Evolutionary conservation across 177 flowering plant species (phyloP).

Genomic region (Vitis hybrid): DNA sequence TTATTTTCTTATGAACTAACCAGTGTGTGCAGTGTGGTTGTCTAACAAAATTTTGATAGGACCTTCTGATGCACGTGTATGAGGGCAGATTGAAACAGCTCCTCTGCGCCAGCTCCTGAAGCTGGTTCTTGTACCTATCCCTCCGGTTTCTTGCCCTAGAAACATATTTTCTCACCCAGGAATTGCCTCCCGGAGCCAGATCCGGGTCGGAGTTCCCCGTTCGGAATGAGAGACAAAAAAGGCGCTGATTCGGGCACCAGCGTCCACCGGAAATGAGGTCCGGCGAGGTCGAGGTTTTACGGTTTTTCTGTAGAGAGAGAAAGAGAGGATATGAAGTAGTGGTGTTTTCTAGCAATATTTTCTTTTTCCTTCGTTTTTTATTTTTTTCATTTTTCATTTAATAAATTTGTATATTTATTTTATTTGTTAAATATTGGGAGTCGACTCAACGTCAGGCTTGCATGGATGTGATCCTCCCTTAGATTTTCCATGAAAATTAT

Average conservation of each 20-base stretch:
- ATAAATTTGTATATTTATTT: neutral
- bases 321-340: neutral
- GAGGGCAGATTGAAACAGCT: slow-evolving; percentile 97
- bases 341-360: too few species aligned
- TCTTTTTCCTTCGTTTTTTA: neutral
- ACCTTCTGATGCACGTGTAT: slow-evolving; percentile 85
- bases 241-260: neutral
- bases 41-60: slow-evolving; percentile 99
- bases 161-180: neutral
- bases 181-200: slow-evolving; percentile 14
- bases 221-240: neutral
- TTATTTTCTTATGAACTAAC: too few species aligned
- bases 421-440: slow-evolving; percentile 15
- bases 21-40: too few species aligned
- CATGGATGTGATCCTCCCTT: slow-evolving; percentile 29
- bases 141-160: neutral
- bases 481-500: slow-evolving; percentile 1
- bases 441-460: slow-evolving; percentile 39
- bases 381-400: neutral
- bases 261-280: neutral
- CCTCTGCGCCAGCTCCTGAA: slow-evolving; percentile 99
- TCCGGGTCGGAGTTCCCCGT: slow-evolving; percentile 3
- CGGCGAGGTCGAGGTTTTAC: slow-evolving; percentile 16
- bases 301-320: slow-evolving; percentile 17
- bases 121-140: slow-evolving; percentile 93